Evolutionary conservation across 2,329 filamentous ascomycete species (phyloP).

Genomic region (Fusarium succisae): DNA sequence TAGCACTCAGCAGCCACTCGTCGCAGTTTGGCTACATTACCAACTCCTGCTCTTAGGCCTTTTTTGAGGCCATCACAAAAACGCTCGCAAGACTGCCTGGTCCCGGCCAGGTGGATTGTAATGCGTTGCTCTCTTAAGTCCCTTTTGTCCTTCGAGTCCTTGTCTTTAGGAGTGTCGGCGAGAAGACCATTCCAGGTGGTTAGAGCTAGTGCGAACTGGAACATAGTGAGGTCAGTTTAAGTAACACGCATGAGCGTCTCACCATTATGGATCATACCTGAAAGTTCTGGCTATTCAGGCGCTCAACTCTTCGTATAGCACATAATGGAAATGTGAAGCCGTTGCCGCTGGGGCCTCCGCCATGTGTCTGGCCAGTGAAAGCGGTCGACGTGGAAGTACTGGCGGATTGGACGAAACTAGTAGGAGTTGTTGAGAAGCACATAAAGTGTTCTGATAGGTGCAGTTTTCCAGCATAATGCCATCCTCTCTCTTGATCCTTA

Average conservation of each 20-base stretch:
- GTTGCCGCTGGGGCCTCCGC: conserved; percentile 91
- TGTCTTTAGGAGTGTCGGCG: conserved; percentile 64
- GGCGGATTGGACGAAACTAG: conserved; percentile 84
- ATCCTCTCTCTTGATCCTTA: conserved; percentile 76
- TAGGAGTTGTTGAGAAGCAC: conserved; percentile 94
- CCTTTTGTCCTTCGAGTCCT: conserved; percentile 55
- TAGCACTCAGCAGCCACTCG: conserved; percentile 86
- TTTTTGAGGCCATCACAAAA: conserved; percentile 97
- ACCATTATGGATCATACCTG: conserved; percentile 55
- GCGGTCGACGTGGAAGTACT: conserved; percentile 81
- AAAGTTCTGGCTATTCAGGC: conserved; percentile 91
- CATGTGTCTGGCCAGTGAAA: conserved; percentile 93
- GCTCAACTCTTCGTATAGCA: conserved; percentile 89
- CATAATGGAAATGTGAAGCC: conserved; percentile 95
- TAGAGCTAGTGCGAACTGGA: conserved; percentile 86
- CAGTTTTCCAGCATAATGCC: conserved; percentile 90
- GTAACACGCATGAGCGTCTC: neutral
- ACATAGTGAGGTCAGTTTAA: conserved; percentile 1
- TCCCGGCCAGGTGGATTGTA: conserved; percentile 90
- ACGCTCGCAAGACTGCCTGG: conserved; percentile 86
- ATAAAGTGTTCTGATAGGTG: conserved; percentile 95
- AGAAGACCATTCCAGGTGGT: conserved; percentile 90
- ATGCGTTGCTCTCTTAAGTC: conserved; percentile 78
- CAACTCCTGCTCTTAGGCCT: conserved; percentile 85
- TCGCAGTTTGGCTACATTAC: conserved; percentile 86